These are phyloP conservation scores for Aspergillus neotritici DNA, from an alignment of 2,329 filamentous ascomycete species.

Conservation along the genomic window DNA sequence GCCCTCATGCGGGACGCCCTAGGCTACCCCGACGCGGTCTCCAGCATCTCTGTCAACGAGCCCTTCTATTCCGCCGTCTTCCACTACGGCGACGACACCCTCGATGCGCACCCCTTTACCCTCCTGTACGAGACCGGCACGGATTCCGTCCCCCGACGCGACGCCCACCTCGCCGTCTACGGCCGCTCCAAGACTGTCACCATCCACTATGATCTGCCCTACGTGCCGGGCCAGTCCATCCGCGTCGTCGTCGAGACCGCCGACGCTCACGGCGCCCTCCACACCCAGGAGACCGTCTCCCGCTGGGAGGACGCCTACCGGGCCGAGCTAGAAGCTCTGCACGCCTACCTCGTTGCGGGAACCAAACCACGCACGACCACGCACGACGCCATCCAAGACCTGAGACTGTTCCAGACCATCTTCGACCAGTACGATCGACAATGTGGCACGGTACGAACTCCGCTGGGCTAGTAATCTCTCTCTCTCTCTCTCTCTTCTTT, in stretches of 20 bases:
- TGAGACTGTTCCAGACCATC: slow-evolving; percentile 31
- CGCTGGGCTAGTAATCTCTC: slow-evolving; percentile 20
- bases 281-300: slow-evolving; percentile 26
- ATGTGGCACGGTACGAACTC: slow-evolving; percentile 31
- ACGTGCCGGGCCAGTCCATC: slow-evolving; percentile 51
- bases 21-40: slow-evolving; percentile 45
- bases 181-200: slow-evolving; percentile 49
- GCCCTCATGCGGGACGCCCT: slow-evolving; percentile 51
- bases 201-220: slow-evolving; percentile 54
- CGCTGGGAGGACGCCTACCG: slow-evolving; percentile 35
- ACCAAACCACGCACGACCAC: slow-evolving; percentile 30
- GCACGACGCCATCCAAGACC: slow-evolving; percentile 33
- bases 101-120: slow-evolving; percentile 38
- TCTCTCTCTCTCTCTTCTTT: neutral
- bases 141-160: slow-evolving; percentile 44
- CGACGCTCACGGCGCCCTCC: slow-evolving; percentile 20
- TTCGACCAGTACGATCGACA: slow-evolving; percentile 34
- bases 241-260: slow-evolving; percentile 39
- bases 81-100: slow-evolving; percentile 21
- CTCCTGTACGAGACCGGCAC: slow-evolving; percentile 56
- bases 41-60: slow-evolving; percentile 41
- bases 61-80: slow-evolving; percentile 39
- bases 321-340: slow-evolving; percentile 31
- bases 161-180: slow-evolving; percentile 44
- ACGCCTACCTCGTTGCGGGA: slow-evolving; percentile 29